Conservation (phyloP, 73 alveolate genomes). For the Paramecium pentaurelia region DNA sequence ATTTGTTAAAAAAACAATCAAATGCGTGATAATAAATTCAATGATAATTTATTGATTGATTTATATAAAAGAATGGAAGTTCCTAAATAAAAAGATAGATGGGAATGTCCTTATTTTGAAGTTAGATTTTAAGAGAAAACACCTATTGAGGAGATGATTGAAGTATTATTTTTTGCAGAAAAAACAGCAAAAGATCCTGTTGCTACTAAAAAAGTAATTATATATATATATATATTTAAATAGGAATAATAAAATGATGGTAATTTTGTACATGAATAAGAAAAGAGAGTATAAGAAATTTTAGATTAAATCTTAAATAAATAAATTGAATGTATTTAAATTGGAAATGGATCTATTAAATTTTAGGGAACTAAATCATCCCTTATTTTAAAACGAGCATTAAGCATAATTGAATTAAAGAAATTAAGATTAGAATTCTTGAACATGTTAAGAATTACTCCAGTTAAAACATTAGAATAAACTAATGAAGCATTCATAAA, state of each 20-base stretch:
- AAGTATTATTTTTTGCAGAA: constrained; percentile 73
- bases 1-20: constrained; percentile 60
- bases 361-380: not conserved
- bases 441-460: constrained; percentile 22
- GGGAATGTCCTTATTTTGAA: constrained; percentile 93
- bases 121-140: constrained; percentile 78
- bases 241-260: constrained; percentile 76
- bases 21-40: constrained; percentile 43
- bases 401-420: not conserved
- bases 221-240: not conserved
- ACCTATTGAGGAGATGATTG: constrained; percentile 86
- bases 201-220: constrained; percentile 75
- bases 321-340: constrained; percentile 63
- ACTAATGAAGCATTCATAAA: not conserved
- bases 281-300: constrained; percentile 77
- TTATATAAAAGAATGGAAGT: constrained; percentile 85
- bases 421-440: constrained; percentile 31
- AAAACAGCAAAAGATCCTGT: constrained; percentile 94
- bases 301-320: constrained; percentile 72
- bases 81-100: constrained; percentile 88
- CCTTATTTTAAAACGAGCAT: not conserved
- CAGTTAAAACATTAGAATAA: not conserved
- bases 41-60: constrained; percentile 75
- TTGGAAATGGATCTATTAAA: not conserved
- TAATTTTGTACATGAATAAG: constrained; percentile 85